Percentiles rank a stretch among this genome's conserved stretches.
Conservation (phyloP, 169 alveolate species). For the Eimeria maxima region DNA sequence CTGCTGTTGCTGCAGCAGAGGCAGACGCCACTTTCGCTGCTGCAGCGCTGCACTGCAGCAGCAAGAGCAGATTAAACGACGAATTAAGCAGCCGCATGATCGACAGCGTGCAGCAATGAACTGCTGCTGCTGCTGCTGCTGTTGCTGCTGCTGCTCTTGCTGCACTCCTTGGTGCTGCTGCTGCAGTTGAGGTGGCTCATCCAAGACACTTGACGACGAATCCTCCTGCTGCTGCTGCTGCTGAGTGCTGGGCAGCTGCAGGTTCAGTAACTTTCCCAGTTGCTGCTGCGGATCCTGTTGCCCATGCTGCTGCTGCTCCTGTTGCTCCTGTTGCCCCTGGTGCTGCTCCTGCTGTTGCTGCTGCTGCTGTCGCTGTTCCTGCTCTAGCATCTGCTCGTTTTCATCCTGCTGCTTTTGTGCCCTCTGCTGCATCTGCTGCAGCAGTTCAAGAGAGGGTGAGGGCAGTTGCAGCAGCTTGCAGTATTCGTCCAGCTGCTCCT, state of each 20-base stretch:
- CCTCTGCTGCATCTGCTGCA: conserved; percentile 5
- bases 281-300: too few relatives aligned
- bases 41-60: conserved; percentile 24
- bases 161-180: background rate
- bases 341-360: background rate
- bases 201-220: too few relatives aligned
- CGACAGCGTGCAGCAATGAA: background rate
- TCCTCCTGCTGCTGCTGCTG: background rate
- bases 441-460: background rate
- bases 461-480: conserved; percentile 47
- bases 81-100: background rate
- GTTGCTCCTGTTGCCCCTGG: conserved; percentile 15
- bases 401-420: background rate
- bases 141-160: background rate
- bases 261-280: background rate
- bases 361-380: background rate
- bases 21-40: background rate
- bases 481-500: conserved; percentile 7
- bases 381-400: background rate
- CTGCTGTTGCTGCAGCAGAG: background rate
- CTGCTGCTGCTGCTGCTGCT: background rate
- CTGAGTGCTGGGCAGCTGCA: background rate
- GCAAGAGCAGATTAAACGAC: background rate
- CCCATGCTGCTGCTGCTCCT: conserved; percentile 22
- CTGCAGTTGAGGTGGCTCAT: too few relatives aligned